Conservation (phyloP, 164 flowering plant species). For the Echeveria elegans region DNA sequence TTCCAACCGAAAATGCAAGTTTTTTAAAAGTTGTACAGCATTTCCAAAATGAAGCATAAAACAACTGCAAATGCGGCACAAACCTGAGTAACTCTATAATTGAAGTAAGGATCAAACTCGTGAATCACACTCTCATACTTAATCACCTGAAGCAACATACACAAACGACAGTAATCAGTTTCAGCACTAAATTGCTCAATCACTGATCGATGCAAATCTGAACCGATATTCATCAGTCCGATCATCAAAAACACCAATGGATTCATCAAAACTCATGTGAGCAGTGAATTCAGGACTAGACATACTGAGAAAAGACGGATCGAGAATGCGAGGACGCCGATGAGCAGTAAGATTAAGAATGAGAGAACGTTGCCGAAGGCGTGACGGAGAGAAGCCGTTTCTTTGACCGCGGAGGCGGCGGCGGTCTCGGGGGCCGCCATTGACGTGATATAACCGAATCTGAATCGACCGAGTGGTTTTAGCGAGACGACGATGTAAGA, state of each 20-base stretch:
- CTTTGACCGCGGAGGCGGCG: slow-evolving; percentile 14
- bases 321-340: slow-evolving; percentile 98
- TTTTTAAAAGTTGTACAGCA: too few relatives aligned
- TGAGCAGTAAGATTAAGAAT: slow-evolving; percentile 67
- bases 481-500: background rate
- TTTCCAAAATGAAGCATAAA: background rate
- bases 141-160: slow-evolving; percentile 52
- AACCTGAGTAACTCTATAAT: slow-evolving; percentile 99
- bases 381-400: slow-evolving; percentile 24
- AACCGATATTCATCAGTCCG: background rate
- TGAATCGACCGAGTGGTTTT: background rate
- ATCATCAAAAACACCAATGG: too few relatives aligned
- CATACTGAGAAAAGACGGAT: slow-evolving; percentile 94
- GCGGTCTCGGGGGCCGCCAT: slow-evolving; percentile 12
- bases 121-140: slow-evolving; percentile 99
- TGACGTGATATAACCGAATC: background rate
- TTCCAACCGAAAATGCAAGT: too few relatives aligned
- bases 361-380: slow-evolving; percentile 79
- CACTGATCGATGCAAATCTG: background rate
- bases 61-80: background rate
- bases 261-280: too few relatives aligned
- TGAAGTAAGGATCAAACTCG: slow-evolving; percentile 98
- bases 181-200: too few relatives aligned
- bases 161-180: too few relatives aligned
- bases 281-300: background rate